Evolutionary conservation across 129 eudicot species (phyloP).

Genomic region (Scalesia atractyloides): DNA sequence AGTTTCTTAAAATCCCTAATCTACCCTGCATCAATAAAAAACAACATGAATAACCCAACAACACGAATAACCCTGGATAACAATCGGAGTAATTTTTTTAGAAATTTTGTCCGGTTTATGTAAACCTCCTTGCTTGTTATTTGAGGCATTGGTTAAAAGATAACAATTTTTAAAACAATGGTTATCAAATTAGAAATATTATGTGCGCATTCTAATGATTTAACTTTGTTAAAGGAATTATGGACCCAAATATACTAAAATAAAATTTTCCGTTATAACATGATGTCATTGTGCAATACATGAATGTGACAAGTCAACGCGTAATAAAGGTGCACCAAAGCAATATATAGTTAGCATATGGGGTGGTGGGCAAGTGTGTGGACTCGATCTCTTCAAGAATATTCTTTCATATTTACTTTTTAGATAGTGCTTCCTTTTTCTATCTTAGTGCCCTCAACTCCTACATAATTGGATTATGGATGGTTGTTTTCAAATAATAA

Average conservation of each 20-base stretch:
- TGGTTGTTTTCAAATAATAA: not conserved
- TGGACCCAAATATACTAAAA: not conserved
- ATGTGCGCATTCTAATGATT: not conserved
- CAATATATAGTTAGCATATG: conserved; percentile 3
- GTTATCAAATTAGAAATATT: not conserved
- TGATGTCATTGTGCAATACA: not conserved
- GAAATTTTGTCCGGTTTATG: no score
- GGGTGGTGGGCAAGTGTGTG: conserved; percentile 29
- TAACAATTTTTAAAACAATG: not conserved
- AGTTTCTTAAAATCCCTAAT: no score
- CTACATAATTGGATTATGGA: conserved; percentile 12
- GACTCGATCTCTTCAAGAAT: conserved; percentile 14
- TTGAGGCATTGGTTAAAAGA: no score
- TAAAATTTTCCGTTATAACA: not conserved
- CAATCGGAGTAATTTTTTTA: no score
- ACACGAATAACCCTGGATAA: no score
- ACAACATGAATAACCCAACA: no score
- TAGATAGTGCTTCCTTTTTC: conserved; percentile 22
- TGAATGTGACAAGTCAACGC: not conserved
- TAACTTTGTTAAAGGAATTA: not conserved
- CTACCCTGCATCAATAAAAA: no score
- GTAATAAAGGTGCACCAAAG: not conserved
- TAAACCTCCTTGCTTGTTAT: no score
- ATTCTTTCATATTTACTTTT: conserved; percentile 20
- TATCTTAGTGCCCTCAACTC: conserved; percentile 6